Percentiles rank a stretch among this genome's conserved stretches.
Evolutionary conservation across 305 asterid genomes (phyloP).

Genomic region (Coffea humblotiana): DNA sequence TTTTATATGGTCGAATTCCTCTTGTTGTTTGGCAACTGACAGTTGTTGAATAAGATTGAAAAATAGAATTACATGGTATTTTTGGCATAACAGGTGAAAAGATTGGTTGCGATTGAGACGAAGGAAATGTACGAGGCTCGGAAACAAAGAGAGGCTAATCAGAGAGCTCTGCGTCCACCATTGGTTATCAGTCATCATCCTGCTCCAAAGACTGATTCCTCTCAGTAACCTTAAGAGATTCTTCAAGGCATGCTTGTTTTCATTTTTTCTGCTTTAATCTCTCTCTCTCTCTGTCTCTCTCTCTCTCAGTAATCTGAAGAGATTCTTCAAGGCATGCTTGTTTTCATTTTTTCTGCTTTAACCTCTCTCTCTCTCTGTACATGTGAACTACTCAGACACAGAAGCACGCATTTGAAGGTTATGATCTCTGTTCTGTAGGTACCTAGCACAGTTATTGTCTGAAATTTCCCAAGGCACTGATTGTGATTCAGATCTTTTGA

Average conservation of each 20-base stretch:
- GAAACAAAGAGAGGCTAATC: constrained; percentile 59
- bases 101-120: constrained; percentile 84
- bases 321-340: constrained; percentile 1
- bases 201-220: constrained; percentile 32
- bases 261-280: background rate
- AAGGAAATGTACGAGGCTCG: constrained; percentile 91
- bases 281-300: too few relatives aligned
- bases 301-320: background rate
- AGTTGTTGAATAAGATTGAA: background rate
- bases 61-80: background rate
- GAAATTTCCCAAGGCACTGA: background rate
- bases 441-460: background rate
- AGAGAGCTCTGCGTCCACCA: constrained; percentile 70
- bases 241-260: background rate
- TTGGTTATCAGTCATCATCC: constrained; percentile 54
- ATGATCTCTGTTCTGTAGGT: too few relatives aligned
- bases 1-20: background rate
- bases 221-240: constrained; percentile 4
- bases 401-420: too few relatives aligned
- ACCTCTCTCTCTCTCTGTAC: too few relatives aligned
- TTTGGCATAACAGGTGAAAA: constrained; percentile 53
- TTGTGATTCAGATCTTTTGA: background rate
- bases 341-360: background rate
- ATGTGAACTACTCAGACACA: too few relatives aligned
- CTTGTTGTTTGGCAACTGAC: background rate